Evolutionary conservation across 306 rosid species (phyloP), one percentile per base, ranked within the genome.

Genomic region (Vigna reflexopilosa): DNA sequence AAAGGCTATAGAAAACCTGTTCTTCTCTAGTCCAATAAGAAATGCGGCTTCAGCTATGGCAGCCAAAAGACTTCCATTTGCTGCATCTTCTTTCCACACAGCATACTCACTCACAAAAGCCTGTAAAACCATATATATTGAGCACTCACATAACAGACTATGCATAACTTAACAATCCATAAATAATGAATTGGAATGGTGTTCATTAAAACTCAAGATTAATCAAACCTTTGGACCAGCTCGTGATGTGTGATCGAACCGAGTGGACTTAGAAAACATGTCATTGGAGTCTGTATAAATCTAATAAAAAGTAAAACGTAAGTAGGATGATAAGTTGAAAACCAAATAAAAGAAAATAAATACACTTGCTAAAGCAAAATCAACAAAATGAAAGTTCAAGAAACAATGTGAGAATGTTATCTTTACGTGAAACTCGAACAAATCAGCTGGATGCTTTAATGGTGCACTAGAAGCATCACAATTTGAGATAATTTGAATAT

Each of bases 361-460:
- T 14, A 66, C 1, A 5, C 24, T 64, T 17, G 47, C 11, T 34
- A 16, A 62, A 59, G 47, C 49, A 28, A 70, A 36, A 59, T 32
- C 65, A 48, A 15, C 79, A 19, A 36, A 62, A 16, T 34, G 17
- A 38, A 65, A 65, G 47, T 34, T 36, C 16, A 38, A 65, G n/a
- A 38, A 9, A 22, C 11, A 38, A 42, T 38, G 4, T 19, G 9
- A 9, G 10, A 36, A 38, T 16, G 26, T 65, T 5, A 70, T 62
- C 22, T 4, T 32, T 92, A 95, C 98, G 86, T 95, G 98, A 65
- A 67, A 95, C 83, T 95, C 98, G 70, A 87, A 95, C 28, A 89
- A 59, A 67, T 95, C 97, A 65, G 97, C 96, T 6, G 97, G 97
- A 79, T 92, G 98, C 84, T 88, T 88, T 86, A 95, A 84, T 24